These are phyloP conservation scores for Bombardia bombarda DNA, from an alignment of 495 filamentous ascomycete species.

Conservation along the genomic window DNA sequence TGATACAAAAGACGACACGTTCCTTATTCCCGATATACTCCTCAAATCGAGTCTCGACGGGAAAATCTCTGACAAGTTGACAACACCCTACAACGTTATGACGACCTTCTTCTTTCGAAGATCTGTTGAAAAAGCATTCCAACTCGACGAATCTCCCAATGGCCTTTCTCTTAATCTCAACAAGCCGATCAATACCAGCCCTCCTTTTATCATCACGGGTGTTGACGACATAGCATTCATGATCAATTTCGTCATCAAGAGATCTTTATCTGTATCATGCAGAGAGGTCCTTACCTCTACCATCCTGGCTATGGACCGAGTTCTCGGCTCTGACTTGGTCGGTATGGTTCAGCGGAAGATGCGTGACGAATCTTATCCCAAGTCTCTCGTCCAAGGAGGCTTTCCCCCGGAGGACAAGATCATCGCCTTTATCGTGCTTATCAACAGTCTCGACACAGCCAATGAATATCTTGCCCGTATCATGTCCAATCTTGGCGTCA, in stretches of 20 bases:
- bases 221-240: conserved; percentile 99
- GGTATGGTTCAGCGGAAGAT: conserved; percentile 97
- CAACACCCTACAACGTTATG: conserved; percentile 74
- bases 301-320: conserved; percentile 67
- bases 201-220: conserved; percentile 87
- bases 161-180: conserved; percentile 67
- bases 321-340: conserved; percentile 86
- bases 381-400: conserved; percentile 61
- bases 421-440: conserved; percentile 78
- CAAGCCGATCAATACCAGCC: conserved; percentile 58
- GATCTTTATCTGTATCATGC: conserved; percentile 79
- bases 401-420: conserved; percentile 78
- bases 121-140: conserved; percentile 94
- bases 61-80: conserved; percentile 67
- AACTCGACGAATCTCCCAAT: conserved; percentile 86
- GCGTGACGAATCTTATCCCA: conserved; percentile 89
- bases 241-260: conserved; percentile 81
- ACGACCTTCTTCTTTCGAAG: conserved; percentile 93
- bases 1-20: conserved; percentile 33
- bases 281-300: conserved; percentile 63
- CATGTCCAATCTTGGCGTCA: conserved; percentile 52
- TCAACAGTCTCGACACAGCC: conserved; percentile 89
- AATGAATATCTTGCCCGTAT: conserved; percentile 87
- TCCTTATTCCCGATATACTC: conserved; percentile 61
- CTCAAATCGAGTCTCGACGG: conserved; percentile 61